Evolutionary conservation across 805 yeast species (phyloP).

Genomic region (Ogataea corticis): DNA sequence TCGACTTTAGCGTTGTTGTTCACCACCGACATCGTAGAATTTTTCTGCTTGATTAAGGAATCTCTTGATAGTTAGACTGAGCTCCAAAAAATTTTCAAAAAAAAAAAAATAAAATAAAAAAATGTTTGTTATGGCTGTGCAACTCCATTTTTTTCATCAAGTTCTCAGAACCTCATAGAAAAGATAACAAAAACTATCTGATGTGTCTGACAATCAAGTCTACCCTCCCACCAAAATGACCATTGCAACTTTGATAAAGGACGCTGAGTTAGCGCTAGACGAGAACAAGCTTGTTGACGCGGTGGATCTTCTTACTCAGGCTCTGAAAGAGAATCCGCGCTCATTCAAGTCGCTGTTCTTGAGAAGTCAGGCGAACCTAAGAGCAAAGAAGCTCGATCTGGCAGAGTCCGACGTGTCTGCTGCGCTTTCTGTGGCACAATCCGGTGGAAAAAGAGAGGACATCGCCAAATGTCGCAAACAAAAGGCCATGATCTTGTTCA

Average conservation of each 20-base stretch:
- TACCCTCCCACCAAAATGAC: conserved; percentile 5
- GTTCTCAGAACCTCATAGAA: not conserved
- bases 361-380: conserved; percentile 50
- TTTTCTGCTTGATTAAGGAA: too few relatives aligned
- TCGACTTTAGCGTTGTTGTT: conserved; percentile 39
- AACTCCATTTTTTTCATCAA: too few relatives aligned
- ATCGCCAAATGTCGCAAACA: conserved; percentile 51
- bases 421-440: conserved; percentile 45
- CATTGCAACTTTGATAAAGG: conserved; percentile 25
- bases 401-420: conserved; percentile 48
- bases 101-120: conserved; percentile 2
- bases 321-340: conserved; percentile 43
- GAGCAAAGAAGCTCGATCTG: conserved; percentile 45
- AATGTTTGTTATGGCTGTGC: not conserved
- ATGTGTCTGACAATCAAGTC: not conserved
- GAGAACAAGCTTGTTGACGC: conserved; percentile 48
- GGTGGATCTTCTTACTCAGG: conserved; percentile 37
- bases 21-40: conserved; percentile 14
- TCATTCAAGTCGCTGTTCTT: conserved; percentile 50
- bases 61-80: too few relatives aligned
- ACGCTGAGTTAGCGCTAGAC: conserved; percentile 45
- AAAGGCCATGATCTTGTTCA: conserved; percentile 48
- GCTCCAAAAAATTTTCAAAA: conserved; percentile 3
- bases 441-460: conserved; percentile 45
- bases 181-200: not conserved